Evolutionary conservation across 2,329 filamentous ascomycete genomes (phyloP).

Genomic region (Exutisphaerella laricina): DNA sequence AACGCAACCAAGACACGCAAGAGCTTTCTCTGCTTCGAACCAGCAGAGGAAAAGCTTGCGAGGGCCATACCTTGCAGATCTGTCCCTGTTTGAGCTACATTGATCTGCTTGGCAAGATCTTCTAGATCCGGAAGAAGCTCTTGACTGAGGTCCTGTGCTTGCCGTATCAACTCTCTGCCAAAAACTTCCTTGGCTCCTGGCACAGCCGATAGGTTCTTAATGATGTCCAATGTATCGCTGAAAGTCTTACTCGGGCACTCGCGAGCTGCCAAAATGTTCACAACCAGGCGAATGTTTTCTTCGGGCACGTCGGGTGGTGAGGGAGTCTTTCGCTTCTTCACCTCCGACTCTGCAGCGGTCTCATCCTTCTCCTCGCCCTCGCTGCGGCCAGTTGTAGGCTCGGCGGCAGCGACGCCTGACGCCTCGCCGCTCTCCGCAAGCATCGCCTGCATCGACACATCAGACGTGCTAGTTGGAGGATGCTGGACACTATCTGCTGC

Average conservation of each 20-base stretch:
- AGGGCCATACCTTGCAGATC: slow-evolving; percentile 93
- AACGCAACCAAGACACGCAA: slow-evolving; percentile 87
- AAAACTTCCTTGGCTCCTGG: slow-evolving; percentile 85
- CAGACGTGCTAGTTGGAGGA: slow-evolving; percentile 19
- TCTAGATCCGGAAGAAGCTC: slow-evolving; percentile 80
- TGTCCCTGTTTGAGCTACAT: slow-evolving; percentile 78
- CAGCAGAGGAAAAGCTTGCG: slow-evolving; percentile 90
- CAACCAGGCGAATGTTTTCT: slow-evolving; percentile 85
- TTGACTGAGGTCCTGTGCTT: slow-evolving; percentile 77
- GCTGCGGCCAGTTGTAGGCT: slow-evolving; percentile 19
- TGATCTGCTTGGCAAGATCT: slow-evolving; percentile 78
- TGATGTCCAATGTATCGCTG: slow-evolving; percentile 94
- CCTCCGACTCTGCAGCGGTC: slow-evolving; percentile 30
- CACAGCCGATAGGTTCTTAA: slow-evolving; percentile 93
- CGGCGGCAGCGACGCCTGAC: slow-evolving; percentile 18
- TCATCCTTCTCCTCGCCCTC: slow-evolving; percentile 39
- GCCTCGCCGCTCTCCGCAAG: slow-evolving; percentile 10
- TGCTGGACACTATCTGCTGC: slow-evolving; percentile 25
- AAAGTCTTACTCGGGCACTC: slow-evolving; percentile 98
- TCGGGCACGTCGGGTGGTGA: slow-evolving; percentile 81
- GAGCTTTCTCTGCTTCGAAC: slow-evolving; percentile 94
- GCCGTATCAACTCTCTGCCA: slow-evolving; percentile 83
- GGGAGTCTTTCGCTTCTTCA: slow-evolving; percentile 58
- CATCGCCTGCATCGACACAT: slow-evolving; percentile 27
- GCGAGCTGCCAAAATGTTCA: slow-evolving; percentile 90